Evolutionary conservation across 495 filamentous ascomycete genomes (phyloP).

Genomic region (Talaromyces stipitatus): DNA sequence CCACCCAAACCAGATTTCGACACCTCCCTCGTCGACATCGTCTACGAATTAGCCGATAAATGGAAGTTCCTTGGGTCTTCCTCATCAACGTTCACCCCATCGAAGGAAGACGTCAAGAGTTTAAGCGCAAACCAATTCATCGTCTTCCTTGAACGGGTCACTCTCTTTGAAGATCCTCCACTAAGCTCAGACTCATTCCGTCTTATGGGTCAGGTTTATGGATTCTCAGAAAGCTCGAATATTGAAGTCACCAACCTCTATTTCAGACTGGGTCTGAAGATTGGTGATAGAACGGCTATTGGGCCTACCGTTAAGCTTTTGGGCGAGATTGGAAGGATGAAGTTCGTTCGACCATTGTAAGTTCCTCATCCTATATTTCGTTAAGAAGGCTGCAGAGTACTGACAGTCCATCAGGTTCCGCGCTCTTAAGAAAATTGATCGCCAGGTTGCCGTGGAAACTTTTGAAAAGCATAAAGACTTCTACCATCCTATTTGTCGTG

Average conservation of each 20-base stretch:
- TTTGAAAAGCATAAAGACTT: constrained; percentile 84
- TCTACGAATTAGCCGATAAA: constrained; percentile 70
- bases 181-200: constrained; percentile 55
- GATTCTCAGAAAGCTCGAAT: constrained; percentile 61
- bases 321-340: constrained; percentile 85
- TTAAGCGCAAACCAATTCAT: constrained; percentile 82
- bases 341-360: constrained; percentile 82
- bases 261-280: constrained; percentile 66
- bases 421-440: constrained; percentile 62
- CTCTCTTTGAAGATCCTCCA: constrained; percentile 49
- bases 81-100: constrained; percentile 59
- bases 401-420: constrained; percentile 40
- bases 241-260: constrained; percentile 78
- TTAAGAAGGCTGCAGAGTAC: neutral
- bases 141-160: constrained; percentile 76
- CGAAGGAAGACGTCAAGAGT: constrained; percentile 54
- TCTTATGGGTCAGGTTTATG: constrained; percentile 65
- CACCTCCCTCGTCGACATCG: constrained; percentile 77
- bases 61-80: constrained; percentile 52
- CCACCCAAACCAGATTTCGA: constrained; percentile 89
- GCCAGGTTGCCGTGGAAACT: constrained; percentile 65
- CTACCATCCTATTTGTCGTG: constrained; percentile 90
- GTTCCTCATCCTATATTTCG: constrained; percentile 5
- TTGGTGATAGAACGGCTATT: constrained; percentile 58
- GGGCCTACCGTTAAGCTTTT: constrained; percentile 64